Percentiles rank a stretch among this genome's conserved stretches.
These are phyloP conservation scores for Epichloe gansuensis DNA, from an alignment of 2,329 filamentous ascomycete genomes.

Conservation along the genomic window DNA sequence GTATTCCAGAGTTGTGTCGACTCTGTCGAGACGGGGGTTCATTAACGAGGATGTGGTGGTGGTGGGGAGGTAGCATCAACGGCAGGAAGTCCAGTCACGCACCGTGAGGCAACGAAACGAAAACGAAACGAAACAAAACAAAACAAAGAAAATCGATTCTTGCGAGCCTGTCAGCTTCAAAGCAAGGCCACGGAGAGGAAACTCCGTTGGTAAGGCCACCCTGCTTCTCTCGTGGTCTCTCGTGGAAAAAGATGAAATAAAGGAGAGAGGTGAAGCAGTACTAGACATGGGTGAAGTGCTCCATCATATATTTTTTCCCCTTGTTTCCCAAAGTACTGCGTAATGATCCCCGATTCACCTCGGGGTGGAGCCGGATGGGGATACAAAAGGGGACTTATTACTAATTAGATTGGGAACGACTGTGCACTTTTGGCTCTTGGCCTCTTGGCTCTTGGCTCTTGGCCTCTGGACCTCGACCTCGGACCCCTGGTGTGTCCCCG, in stretches of 20 bases:
- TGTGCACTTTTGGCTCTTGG: too few relatives aligned
- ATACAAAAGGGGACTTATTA: background rate
- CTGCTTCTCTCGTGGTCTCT: background rate
- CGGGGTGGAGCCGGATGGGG: conserved; percentile 14
- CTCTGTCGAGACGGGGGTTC: background rate
- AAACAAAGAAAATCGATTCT: background rate
- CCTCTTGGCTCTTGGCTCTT: too few relatives aligned
- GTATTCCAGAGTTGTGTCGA: background rate
- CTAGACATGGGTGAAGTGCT: conserved; percentile 6
- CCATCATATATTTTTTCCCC: conserved; percentile 11
- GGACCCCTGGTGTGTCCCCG: too few relatives aligned
- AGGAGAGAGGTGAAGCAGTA: background rate
- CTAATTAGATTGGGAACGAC: background rate
- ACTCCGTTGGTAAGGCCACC: background rate
- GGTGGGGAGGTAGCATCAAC: background rate
- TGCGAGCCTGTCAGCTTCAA: background rate
- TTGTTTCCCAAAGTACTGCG: conserved; percentile 2
- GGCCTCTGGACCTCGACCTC: too few relatives aligned
- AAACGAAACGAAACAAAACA: background rate
- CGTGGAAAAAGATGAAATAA: background rate
- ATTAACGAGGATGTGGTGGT: background rate
- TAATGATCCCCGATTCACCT: conserved; percentile 5
- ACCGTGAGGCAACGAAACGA: background rate
- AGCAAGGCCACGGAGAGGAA: background rate
- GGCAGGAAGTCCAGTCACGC: background rate